Percentiles rank a stretch among this genome's conserved stretches.
Conservation (phyloP, 768 basidiomycete genomes). For the Xerocomus potaroensis region DNA sequence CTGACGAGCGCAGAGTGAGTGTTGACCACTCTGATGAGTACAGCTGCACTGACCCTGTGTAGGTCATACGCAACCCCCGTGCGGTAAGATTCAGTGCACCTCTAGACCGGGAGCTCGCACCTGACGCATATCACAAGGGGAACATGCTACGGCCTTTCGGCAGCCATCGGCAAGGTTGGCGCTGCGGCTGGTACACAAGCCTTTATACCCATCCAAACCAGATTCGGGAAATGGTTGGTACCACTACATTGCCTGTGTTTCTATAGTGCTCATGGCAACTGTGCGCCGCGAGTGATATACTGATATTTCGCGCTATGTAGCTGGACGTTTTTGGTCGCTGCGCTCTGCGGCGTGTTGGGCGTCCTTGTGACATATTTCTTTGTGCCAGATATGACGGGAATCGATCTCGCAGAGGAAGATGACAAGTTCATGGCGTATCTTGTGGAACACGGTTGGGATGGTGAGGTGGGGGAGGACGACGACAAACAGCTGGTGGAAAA, state of each 20-base stretch:
- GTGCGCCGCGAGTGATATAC: background rate
- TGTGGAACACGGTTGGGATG: constrained; percentile 59
- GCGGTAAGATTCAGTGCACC: constrained; percentile 33
- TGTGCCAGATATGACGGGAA: constrained; percentile 63
- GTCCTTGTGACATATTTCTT: constrained; percentile 65
- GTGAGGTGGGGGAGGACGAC: constrained; percentile 54
- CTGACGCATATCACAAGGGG: constrained; percentile 37
- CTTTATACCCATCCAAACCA: constrained; percentile 61
- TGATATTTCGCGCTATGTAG: constrained; percentile 23
- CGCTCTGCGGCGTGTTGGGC: constrained; percentile 60
- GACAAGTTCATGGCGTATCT: constrained; percentile 58
- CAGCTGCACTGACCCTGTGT: too few relatives aligned
- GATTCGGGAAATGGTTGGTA: constrained; percentile 55
- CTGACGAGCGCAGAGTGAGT: constrained; percentile 62
- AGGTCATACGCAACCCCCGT: constrained; percentile 64
- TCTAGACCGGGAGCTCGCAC: background rate
- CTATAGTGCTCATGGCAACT: too few relatives aligned
- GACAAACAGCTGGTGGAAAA: constrained; percentile 30
- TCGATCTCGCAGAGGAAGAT: constrained; percentile 65
- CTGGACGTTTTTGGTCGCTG: constrained; percentile 66
- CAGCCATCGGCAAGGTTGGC: constrained; percentile 65
- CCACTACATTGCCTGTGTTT: too few relatives aligned
- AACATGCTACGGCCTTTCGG: constrained; percentile 65
- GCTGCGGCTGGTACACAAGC: constrained; percentile 68
- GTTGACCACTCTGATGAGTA: background rate